phyloP scores from a whole-genome alignment of 2,329 filamentous ascomycete species.

The Tolypocladium pustulatum region DNA sequence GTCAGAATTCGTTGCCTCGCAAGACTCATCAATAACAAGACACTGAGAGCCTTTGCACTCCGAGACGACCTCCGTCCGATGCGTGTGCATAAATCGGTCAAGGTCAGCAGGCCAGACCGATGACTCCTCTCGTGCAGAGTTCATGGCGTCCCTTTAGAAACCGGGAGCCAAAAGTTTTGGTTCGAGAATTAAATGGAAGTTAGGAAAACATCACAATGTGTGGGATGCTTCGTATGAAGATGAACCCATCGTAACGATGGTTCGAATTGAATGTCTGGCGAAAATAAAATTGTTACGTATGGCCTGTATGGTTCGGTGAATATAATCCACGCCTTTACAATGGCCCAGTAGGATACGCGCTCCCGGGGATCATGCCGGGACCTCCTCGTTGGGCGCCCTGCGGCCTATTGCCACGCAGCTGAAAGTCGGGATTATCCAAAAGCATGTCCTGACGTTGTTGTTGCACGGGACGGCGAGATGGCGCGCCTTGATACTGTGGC shows the following conservation, averaged over 20 bases:
- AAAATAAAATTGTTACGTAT: conserved; percentile 3
- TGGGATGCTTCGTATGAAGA: neutral
- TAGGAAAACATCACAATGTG: neutral
- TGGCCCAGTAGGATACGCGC: conserved; percentile 34
- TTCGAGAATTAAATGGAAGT: neutral
- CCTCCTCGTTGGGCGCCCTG: conserved; percentile 14
- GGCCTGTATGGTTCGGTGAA: conserved; percentile 8
- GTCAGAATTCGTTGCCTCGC: neutral
- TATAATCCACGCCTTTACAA: neutral
- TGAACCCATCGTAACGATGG: neutral
- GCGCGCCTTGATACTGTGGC: conserved; percentile 30
- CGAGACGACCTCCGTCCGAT: neutral
- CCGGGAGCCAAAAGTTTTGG: neutral
- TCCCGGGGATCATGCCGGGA: conserved; percentile 39
- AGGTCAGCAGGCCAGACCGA: neutral
- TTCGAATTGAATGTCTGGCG: neutral
- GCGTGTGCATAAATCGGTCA: neutral
- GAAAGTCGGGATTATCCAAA: conserved; percentile 80
- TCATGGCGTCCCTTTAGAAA: neutral
- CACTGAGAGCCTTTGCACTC: neutral
- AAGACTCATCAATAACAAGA: neutral
- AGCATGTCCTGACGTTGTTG: conserved; percentile 62
- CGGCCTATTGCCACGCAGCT: conserved; percentile 43
- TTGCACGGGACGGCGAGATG: conserved; percentile 34
- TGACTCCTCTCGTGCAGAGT: too few species aligned